Base-by-base conservation (phyloP, 1,284 basidiomycete species). In the Cryptococcus hybrid region DNA sequence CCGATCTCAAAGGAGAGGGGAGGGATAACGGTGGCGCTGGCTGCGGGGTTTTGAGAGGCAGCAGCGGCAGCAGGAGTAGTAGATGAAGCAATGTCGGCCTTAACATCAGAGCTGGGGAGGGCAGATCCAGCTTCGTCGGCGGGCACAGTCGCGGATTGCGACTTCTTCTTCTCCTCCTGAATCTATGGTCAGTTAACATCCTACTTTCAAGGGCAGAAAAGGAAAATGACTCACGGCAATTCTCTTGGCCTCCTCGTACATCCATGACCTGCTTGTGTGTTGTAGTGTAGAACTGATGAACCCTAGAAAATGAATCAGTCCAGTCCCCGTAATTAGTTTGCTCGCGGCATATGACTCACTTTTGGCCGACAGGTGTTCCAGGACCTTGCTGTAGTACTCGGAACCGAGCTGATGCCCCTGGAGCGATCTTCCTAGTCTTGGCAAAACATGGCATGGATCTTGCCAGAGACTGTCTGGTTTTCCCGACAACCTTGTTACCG, bases 351-450 rank as follows among this genome's bases (percentile, higher is more conserved):
- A 12, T 5, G 66, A 30, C 74, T 67, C 62, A 76, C 73, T 84
- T 87, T 79, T 87, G 83, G n/a, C 91, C 92, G 35, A 87, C 77
- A 0, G 88, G 84, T 24, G 89, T 90, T 35, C 81, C 49, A 37
- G 80, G 3, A 90, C 90, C 67, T 84, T 86, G 38, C 80, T 62
- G 77, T 94, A 95, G 77, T 93, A 94, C 62, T 87, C 87, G 76
- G 5, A 89, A 88, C 54, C 78, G 87, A 87, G 39, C 82, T 80
- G 68, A 86, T 82, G 15, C 90, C 90, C 68, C 85, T 86, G 80
- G 91, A 84, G 76, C 92, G 86, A 72, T 94, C 90, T 85, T 81
- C 73, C 82, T 86, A 5, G 87, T 87, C 78, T 88, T 84, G 72
- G 85, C 80, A 47, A 79, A n/a, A n/a, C n/a, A 18, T 2, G 18